Conservation (phyloP, 2,329 filamentous ascomycete genomes). For the Colletotrichum sp. region DNA sequence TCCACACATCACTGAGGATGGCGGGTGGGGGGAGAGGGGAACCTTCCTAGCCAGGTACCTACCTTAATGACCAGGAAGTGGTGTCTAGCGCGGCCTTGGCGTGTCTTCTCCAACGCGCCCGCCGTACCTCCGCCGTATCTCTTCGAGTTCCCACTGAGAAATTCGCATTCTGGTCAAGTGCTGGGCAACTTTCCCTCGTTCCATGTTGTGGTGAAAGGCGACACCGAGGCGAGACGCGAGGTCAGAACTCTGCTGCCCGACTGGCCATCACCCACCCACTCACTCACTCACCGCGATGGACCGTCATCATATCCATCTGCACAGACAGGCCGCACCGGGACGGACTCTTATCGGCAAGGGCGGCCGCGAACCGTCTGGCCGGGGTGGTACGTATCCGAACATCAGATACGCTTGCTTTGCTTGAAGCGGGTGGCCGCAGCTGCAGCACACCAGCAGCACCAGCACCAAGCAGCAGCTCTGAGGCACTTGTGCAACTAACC, state of each 20-base stretch:
- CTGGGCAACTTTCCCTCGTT: not conserved
- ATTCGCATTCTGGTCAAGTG: not conserved
- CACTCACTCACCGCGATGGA: not conserved
- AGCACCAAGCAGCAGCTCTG: not conserved
- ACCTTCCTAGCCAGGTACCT: not conserved
- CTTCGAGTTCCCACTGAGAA: not conserved
- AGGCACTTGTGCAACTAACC: not conserved
- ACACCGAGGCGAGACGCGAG: not conserved
- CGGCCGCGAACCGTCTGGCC: not conserved
- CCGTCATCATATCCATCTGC: not conserved
- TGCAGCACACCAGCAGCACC: not conserved
- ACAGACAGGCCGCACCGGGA: not conserved
- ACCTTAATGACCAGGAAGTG: slow-evolving; percentile 7
- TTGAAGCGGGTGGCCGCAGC: not conserved
- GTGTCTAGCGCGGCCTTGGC: slow-evolving; percentile 2
- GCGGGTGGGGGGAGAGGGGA: not conserved
- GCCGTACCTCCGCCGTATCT: not conserved
- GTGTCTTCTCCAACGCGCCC: not conserved
- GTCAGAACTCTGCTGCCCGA: not conserved
- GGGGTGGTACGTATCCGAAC: not conserved
- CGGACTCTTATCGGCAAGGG: slow-evolving; percentile 11
- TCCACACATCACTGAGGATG: slow-evolving; percentile 5
- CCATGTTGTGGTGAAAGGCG: not conserved
- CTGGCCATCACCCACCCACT: not conserved
- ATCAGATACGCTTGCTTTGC: not conserved